Percentiles rank a stretch among this genome's conserved stretches.
Conservation (phyloP, 371 early-diverging fungal species). For the Actinomortierella ambigua region DNA sequence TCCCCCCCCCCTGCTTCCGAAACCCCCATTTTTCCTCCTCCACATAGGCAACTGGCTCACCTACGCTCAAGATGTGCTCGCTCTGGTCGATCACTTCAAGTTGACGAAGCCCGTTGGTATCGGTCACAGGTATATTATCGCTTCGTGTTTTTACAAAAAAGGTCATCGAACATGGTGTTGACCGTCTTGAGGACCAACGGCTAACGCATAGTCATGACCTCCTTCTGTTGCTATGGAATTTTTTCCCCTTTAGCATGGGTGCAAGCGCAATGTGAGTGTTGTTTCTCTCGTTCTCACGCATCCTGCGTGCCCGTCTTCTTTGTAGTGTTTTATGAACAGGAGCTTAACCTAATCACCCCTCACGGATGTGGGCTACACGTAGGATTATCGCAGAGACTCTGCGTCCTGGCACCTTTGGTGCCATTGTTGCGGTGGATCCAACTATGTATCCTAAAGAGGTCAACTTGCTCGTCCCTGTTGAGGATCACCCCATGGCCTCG, state of each 20-base stretch:
- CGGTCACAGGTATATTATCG: conserved; percentile 31
- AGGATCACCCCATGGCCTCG: conserved; percentile 32
- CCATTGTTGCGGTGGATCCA: conserved; percentile 38
- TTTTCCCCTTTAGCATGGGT: neutral
- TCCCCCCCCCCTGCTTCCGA: neutral
- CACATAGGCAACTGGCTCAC: conserved; percentile 36
- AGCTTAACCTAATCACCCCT: neutral
- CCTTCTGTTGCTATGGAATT: neutral
- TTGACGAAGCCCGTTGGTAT: conserved; percentile 36
- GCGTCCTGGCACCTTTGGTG: conserved; percentile 38
- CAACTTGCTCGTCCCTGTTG: conserved; percentile 16
- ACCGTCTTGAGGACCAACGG: neutral
- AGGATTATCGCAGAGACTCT: conserved; percentile 33
- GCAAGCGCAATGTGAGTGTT: conserved; percentile 12
- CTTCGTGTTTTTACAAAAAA: neutral
- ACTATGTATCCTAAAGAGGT: conserved; percentile 35
- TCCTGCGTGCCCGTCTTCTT: neutral
- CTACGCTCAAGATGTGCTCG: conserved; percentile 32
- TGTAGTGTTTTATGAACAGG: neutral
- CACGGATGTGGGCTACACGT: neutral
- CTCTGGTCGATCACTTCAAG: conserved; percentile 25
- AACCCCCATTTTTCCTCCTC: neutral
- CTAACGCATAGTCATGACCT: neutral
- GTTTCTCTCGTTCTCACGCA: neutral
- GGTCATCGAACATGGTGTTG: neutral